A percentile compares a stretch with the other conserved stretches of the same genome.
These are phyloP conservation scores for Umbilicus rupestris DNA, from an alignment of 164 flowering plant species.

Conservation along the genomic window DNA sequence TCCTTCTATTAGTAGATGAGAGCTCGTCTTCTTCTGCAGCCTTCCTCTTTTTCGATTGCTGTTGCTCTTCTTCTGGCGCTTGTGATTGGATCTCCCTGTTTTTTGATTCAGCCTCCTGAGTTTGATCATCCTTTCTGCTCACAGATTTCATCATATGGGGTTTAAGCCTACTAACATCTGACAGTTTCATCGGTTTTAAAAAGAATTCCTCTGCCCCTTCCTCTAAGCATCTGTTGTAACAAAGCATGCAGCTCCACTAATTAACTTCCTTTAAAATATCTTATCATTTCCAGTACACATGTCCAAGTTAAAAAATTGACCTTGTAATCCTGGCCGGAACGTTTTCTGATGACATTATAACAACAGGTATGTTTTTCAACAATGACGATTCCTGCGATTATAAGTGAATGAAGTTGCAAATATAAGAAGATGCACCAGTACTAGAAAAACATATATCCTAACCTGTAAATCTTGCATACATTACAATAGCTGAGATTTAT, in stretches of 20 bases:
- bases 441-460: neutral
- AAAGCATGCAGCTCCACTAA: conserved; percentile 5
- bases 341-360: conserved; percentile 94
- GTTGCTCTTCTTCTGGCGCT: conserved; percentile 10
- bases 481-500: neutral
- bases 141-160: conserved; percentile 58
- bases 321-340: conserved; percentile 81
- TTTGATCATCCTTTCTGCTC: conserved; percentile 13
- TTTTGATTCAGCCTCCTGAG: conserved; percentile 11
- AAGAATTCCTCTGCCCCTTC: conserved; percentile 90
- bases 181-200: conserved; percentile 56
- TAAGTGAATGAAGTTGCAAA: conserved; percentile 10
- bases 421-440: no score
- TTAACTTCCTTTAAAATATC: conserved; percentile 2
- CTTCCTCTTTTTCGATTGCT: conserved; percentile 27
- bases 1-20: conserved; percentile 43
- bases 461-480: neutral
- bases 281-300: neutral
- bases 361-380: conserved; percentile 77
- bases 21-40: conserved; percentile 43
- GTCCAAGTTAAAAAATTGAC: conserved; percentile 22
- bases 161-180: conserved; percentile 58
- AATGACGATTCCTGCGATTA: conserved; percentile 83
- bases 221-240: conserved; percentile 68
- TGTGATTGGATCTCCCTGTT: conserved; percentile 16